Evolutionary conservation across 1,139 yeast genomes (phyloP), one percentile per base, ranked within the genome.

Genomic region (Candida albicans): DNA sequence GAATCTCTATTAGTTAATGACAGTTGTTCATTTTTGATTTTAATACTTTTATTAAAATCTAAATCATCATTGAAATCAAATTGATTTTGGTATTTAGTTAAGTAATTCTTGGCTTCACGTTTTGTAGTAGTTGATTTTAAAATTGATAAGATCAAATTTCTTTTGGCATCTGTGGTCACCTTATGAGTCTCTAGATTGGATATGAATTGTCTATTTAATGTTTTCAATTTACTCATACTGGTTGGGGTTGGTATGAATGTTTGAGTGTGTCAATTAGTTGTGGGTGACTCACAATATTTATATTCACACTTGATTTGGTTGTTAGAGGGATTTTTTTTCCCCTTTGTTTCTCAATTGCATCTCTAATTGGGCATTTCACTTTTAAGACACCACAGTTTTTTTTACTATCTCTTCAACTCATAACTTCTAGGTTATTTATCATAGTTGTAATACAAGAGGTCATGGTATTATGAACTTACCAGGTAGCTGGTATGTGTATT

Each of bases 101-200:
- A 61, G 55, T 85, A 86, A 47, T 81, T 81, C 50, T 73, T 71
- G 3, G 89, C 88, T 57, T 86, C 95, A 51, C 95, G 62, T 58
- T 84, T 84, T 1, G 93, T 85, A 10, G 91, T 86, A 5, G 95
- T 84, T 5, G 89, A 81, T 53, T 79, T 82, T 42, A 86, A 65
- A 27, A 86, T 84, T 4, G 89, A 81, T 18, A 84, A 64, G n/a
- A 85, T 81, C 39, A 86, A 62, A 48, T 81, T 81, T 38, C 78
- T 53, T 46, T 72, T 73, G 27, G 73, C 67, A 49, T 64, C 67
- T 7, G 77, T 71, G 11, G 55, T 53, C 10, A 52, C 40, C 43
- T 62, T 56, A 44, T 70, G 72, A 4, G 67, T 58, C 43, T 64
- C 67, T 41, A 72, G 48, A 52, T 73, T 73, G 35, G 77, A 71